A percentile compares a stretch with the other conserved stretches of the same genome.
phyloP scores from a whole-genome alignment of 2,329 filamentous ascomycete species.

The Cladosporium sp. region DNA sequence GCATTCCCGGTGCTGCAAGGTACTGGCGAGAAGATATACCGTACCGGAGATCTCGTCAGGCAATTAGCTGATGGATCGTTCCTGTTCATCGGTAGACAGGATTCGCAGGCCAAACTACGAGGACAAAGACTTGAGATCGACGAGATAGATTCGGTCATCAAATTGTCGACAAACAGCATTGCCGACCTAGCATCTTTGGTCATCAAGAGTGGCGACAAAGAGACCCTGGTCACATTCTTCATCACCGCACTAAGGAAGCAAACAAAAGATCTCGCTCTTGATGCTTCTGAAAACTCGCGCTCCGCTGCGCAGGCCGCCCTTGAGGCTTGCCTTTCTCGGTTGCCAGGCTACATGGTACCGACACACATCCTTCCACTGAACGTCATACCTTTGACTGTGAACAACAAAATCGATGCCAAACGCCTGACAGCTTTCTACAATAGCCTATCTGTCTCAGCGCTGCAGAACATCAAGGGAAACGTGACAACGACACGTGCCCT shows the following conservation, averaged over 20 bases:
- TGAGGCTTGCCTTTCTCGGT: conserved; percentile 63
- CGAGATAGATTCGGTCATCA: conserved; percentile 85
- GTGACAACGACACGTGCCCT: conserved; percentile 31
- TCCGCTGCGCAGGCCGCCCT: conserved; percentile 33
- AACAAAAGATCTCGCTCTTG: conserved; percentile 34
- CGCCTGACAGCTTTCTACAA: conserved; percentile 67
- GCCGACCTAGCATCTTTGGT: conserved; percentile 77
- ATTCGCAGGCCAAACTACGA: conserved; percentile 89
- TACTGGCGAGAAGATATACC: conserved; percentile 62
- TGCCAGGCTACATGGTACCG: conserved; percentile 89
- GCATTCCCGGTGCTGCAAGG: conserved; percentile 67
- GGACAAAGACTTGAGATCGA: conserved; percentile 87
- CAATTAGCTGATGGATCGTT: conserved; percentile 79
- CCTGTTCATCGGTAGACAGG: conserved; percentile 82
- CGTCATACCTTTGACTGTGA: conserved; percentile 75
- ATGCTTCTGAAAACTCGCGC: conserved; percentile 29
- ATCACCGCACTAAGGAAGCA: conserved; percentile 10
- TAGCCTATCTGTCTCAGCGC: conserved; percentile 57
- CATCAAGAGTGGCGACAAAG: conserved; percentile 73
- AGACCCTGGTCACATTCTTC: conserved; percentile 79
- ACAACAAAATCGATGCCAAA: conserved; percentile 85
- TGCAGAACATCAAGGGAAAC: conserved; percentile 57
- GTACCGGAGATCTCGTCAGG: conserved; percentile 85
- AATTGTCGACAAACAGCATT: conserved; percentile 57
- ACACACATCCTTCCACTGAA: conserved; percentile 75